Evolutionary conservation across 441 rosid species (phyloP).

Genomic region (Rhodomyrtus psidioides): DNA sequence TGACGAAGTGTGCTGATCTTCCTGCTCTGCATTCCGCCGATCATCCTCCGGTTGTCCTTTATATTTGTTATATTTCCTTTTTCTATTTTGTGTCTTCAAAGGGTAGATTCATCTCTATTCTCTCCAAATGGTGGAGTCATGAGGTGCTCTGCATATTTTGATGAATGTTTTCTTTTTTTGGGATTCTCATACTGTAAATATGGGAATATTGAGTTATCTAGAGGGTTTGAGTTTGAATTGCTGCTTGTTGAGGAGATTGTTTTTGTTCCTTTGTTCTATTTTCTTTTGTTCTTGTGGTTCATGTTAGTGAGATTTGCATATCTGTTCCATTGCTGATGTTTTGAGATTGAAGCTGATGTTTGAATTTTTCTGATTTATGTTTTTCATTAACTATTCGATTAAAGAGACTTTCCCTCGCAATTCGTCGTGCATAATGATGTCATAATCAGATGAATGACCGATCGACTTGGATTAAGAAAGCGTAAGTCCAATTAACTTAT

Average conservation of each 20-base stretch:
- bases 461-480: no score
- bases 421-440: background rate
- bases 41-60: background rate
- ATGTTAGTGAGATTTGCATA: background rate
- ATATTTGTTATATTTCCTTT: background rate
- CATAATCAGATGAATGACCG: background rate
- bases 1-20: background rate
- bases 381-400: background rate
- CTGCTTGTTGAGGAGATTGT: background rate
- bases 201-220: constrained; percentile 37
- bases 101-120: background rate
- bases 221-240: constrained; percentile 33
- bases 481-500: no score
- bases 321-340: background rate
- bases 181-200: constrained; percentile 72
- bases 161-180: constrained; percentile 9
- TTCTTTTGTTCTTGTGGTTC: background rate
- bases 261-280: background rate
- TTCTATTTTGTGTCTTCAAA: background rate
- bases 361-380: background rate
- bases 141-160: constrained; percentile 24
- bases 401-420: background rate
- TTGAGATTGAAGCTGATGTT: background rate
- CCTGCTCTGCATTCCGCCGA: background rate
- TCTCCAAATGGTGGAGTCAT: constrained; percentile 11